Evolutionary conservation across 768 basidiomycete species (phyloP).

Genomic region (Mycena capillaripes): DNA sequence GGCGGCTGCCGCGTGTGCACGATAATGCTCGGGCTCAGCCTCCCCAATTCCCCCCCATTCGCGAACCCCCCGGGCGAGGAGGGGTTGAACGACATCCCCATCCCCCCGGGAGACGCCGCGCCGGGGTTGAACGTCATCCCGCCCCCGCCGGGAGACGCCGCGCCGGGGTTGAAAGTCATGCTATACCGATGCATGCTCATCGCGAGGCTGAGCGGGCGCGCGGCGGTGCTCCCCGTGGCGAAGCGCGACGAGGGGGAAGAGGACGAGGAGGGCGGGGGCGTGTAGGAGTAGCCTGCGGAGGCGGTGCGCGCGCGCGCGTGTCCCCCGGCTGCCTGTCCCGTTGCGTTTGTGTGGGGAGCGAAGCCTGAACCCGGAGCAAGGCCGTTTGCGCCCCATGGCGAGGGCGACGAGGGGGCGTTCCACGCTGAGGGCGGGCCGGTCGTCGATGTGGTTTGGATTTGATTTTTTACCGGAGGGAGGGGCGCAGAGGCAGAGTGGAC

Average conservation of each 20-base stretch:
- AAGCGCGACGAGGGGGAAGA: no score
- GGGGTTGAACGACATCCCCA: slow-evolving; percentile 34
- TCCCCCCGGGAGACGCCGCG: background rate
- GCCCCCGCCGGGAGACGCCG: no score
- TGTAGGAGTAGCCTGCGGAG: slow-evolving; percentile 23
- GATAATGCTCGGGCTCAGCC: slow-evolving; percentile 36
- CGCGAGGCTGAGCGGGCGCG: slow-evolving; percentile 23
- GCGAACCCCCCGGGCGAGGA: slow-evolving; percentile 11
- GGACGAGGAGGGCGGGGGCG: background rate
- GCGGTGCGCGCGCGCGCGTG: slow-evolving; percentile 27
- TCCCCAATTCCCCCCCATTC: background rate
- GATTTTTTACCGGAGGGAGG: no score
- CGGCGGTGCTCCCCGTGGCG: background rate
- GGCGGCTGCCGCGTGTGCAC: slow-evolving; percentile 17
- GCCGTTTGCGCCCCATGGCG: background rate
- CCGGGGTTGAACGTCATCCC: slow-evolving; percentile 35
- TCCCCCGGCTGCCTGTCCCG: no score
- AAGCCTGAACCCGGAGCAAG: slow-evolving; percentile 7
- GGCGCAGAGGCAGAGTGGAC: background rate
- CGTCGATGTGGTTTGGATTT: no score
- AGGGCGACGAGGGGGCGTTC: background rate
- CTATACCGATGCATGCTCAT: background rate
- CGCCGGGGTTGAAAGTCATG: background rate
- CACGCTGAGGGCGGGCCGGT: background rate
- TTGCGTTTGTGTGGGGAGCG: no score